phyloP scores from a whole-genome alignment of 495 filamentous ascomycete species.

The Geopyxis carbonaria region DNA sequence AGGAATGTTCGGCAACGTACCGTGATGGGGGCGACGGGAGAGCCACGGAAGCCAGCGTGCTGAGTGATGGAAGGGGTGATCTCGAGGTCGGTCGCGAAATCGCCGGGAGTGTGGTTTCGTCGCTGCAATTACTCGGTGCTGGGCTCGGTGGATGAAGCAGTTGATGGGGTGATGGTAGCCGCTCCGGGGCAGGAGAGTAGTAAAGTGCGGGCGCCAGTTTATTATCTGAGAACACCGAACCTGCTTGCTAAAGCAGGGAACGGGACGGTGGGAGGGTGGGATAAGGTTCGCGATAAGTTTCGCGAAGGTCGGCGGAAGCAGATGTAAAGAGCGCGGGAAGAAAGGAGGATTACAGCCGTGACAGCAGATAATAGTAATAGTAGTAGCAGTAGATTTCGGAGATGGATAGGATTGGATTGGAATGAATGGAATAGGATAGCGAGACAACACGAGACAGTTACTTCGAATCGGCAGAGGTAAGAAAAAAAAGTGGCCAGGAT shows the following conservation, averaged over 20 bases:
- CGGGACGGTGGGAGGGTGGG: conserved; percentile 8
- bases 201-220: conserved; percentile 25
- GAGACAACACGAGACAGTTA: no score
- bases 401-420: no score
- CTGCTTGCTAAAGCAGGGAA: conserved; percentile 21
- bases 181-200: conserved; percentile 25
- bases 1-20: conserved; percentile 23
- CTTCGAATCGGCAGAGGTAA: no score
- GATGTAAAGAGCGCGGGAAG: neutral
- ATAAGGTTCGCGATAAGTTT: conserved; percentile 2
- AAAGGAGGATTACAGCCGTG: no score
- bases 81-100: conserved; percentile 24
- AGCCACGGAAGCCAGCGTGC: conserved; percentile 25
- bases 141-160: conserved; percentile 21
- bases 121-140: conserved; percentile 6
- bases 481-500: no score
- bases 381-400: no score
- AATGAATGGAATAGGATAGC: no score
- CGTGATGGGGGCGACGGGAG: conserved; percentile 24
- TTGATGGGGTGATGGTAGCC: conserved; percentile 25
- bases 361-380: no score
- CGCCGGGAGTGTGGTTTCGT: conserved; percentile 18
- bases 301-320: conserved; percentile 2
- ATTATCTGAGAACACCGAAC: conserved; percentile 22
- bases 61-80: conserved; percentile 14